Base-by-base conservation (phyloP, 371 early-diverging fungal species). In the Mucor saturninus region DNA sequence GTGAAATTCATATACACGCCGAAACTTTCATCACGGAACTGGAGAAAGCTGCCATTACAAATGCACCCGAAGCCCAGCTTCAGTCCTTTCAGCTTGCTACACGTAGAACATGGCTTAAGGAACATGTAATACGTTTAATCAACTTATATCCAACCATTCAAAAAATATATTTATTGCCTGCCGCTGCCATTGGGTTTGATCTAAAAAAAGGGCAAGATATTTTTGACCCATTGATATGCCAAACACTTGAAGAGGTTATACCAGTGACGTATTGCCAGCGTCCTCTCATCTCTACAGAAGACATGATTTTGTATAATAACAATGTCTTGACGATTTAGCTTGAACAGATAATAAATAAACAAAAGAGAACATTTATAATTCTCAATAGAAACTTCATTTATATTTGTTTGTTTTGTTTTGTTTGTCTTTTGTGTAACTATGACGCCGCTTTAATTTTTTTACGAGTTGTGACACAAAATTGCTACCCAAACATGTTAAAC, bases 1-100 rank as follows among this genome's bases (percentile, higher is more conserved):
- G 74, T 39, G 65, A 72, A 39, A 49, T 61, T 2, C 77, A 74
- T 45, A 65, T 77, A 21, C 69, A 74, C 42, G 68, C 74, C 48
- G 69, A 72, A 8, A 68, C 74, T 9, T 57, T 76, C 14, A 15
- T 69, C n/a, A 14, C 68, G 15, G 68, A 64, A 40, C 55, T 68
- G 21, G 68, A 68, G 52, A 60, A 66, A 10, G 52, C 40, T 3
- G 0, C 8, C 14, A 26, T 14, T 2, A 45, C 9, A 7, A 28
- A 42, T 6, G 46, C 49, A 2, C n/a, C 37, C 13, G 48, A 46
- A 46, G 48, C 21, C 4, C 31, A 30, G 2, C 39, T 69, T 4
- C 52, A 50, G 15, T 58, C 58, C 0, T 31, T 69, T 0, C 58
- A 60, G 6, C 37, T 69, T 15, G 69, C 69, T 13, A 65, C 65